Base-by-base conservation (phyloP, 2,329 filamentous ascomycete species). In the Trichoderma sp. region DNA sequence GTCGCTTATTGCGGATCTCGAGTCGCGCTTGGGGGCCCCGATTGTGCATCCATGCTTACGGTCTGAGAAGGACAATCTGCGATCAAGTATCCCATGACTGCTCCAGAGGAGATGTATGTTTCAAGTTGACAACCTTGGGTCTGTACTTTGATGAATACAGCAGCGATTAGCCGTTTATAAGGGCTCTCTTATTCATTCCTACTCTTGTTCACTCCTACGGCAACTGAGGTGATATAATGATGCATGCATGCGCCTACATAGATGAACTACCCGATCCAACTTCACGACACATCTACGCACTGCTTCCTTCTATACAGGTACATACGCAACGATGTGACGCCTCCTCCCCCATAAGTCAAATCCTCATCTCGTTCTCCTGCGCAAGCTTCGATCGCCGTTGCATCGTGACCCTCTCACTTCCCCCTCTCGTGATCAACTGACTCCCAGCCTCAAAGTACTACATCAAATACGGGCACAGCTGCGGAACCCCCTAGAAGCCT, bases 321-420 rank as follows among this genome's bases (percentile, higher is more conserved):
- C 39, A 9, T 17, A 47, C 43, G 36, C 36, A 43, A 53, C 34
- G 26, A 30, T 23, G 8, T 47, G 20, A 23, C 34, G 59, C 26
- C 26, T 17, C 34, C 8, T 50, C 61, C 64, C 64, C 17, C 15
- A 2, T 4, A 50, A 23, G 47, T 23, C 47, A 3, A 50, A 50
- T 20, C 5, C 9, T 66, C 62, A 71, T 71, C 61, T 66, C 17
- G 50, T 23, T 66, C 63, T 71, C 64, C 64, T 71, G 70, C 70
- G 70, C 70, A 71, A 71, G 70, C 70, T 63, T 68, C 64, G 70
- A 71, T 71, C 70, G 63, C 28, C 70, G 47, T 63, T 61, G 28
- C 70, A 71, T 55, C 70, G 70, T 71, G 70, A 71, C 70, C 61
- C 36, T 12, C 26, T 26, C 26, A 26, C 26, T 4, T 26, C 26